phyloP scores from a whole-genome alignment of 2,329 filamentous ascomycete species.

The Penicillium sp. region DNA sequence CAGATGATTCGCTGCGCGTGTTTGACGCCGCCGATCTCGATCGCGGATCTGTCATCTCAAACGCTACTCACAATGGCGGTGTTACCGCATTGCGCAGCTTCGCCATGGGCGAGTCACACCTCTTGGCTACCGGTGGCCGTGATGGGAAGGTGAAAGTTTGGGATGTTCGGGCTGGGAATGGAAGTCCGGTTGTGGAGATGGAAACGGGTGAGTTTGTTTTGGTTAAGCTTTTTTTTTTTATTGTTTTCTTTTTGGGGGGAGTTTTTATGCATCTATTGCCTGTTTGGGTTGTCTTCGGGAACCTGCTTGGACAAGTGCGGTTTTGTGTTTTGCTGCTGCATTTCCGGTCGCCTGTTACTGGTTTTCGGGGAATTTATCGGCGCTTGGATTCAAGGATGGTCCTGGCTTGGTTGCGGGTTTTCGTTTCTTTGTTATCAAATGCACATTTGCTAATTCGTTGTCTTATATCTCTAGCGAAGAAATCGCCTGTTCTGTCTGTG shows the following conservation, averaged over 20 bases:
- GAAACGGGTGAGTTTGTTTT: conserved; percentile 34
- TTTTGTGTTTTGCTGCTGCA: conserved; percentile 5
- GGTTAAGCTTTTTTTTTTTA: conserved; percentile 4
- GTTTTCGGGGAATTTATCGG: conserved; percentile 18
- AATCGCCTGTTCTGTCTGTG: conserved; percentile 54
- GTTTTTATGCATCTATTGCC: conserved; percentile 5
- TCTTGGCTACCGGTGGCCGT: conserved; percentile 40
- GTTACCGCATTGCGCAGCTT: conserved; percentile 42
- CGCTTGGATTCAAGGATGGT: conserved; percentile 13
- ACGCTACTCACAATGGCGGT: conserved; percentile 34
- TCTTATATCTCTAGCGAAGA: conserved; percentile 40
- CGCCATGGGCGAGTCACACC: conserved; percentile 25
- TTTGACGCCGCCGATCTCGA: conserved; percentile 40
- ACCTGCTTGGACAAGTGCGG: conserved; percentile 1
- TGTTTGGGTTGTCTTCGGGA: conserved; percentile 5
- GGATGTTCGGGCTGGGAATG: conserved; percentile 38
- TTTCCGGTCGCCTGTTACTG: conserved; percentile 7
- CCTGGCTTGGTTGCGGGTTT: background rate
- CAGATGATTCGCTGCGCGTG: conserved; percentile 47
- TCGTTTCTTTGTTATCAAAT: background rate
- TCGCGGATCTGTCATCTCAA: conserved; percentile 17
- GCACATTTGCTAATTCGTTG: conserved; percentile 19
- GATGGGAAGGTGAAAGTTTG: conserved; percentile 45
- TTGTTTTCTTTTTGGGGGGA: background rate
- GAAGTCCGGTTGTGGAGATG: conserved; percentile 34